A percentile compares a stretch with the other conserved stretches of the same genome.
Conservation (phyloP, 352 stramenopile species). For the Globisporangium middletonii region DNA sequence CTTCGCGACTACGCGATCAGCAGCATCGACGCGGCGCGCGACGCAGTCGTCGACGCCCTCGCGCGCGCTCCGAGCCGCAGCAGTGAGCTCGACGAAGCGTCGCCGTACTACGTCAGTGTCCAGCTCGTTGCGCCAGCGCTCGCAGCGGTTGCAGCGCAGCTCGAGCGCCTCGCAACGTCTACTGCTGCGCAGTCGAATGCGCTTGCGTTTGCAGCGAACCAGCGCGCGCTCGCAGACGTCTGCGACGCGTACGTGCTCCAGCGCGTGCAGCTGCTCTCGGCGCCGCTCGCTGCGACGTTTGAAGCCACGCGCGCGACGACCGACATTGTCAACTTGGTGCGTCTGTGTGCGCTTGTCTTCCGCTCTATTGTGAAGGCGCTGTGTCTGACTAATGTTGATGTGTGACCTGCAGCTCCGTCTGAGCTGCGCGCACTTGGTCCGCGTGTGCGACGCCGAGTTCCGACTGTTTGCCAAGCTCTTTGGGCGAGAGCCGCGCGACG, state of each 20-base stretch:
- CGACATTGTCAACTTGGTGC: conserved; percentile 68
- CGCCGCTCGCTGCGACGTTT: conserved; percentile 45
- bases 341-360: background rate
- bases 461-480: conserved; percentile 71
- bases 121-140: conserved; percentile 62
- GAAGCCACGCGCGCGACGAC: conserved; percentile 40
- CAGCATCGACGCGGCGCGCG: conserved; percentile 55
- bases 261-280: conserved; percentile 49
- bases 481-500: conserved; percentile 44
- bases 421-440: conserved; percentile 56
- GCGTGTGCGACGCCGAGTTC: conserved; percentile 72
- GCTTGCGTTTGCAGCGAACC: conserved; percentile 32
- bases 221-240: conserved; percentile 45
- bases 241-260: conserved; percentile 50
- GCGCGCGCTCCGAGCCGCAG: conserved; percentile 18
- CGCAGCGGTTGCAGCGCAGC: conserved; percentile 47
- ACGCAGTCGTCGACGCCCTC: conserved; percentile 55
- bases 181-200: conserved; percentile 12
- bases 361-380: background rate
- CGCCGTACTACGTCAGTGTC: conserved; percentile 75
- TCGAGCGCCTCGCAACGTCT: conserved; percentile 36
- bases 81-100: conserved; percentile 55
- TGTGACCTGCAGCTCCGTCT: conserved; percentile 54
- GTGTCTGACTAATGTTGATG: no score
- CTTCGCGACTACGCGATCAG: conserved; percentile 70